Conservation (phyloP, 1,284 basidiomycete species). For the Stereum hirsutum region DNA sequence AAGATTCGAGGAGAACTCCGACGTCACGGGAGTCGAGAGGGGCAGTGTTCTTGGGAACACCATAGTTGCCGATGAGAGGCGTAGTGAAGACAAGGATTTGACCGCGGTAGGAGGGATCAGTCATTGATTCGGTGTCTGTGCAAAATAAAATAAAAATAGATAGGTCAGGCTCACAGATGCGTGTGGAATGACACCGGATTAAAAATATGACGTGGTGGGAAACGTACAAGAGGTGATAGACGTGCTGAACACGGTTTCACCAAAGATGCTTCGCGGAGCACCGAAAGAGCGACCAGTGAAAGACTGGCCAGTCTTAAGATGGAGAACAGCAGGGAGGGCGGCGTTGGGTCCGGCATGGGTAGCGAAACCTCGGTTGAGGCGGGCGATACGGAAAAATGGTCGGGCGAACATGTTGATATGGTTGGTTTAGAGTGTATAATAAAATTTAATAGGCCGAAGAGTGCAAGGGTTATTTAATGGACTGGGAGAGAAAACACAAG, state of each 20-base stretch:
- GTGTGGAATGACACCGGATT: not conserved
- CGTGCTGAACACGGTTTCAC: slow-evolving; percentile 98
- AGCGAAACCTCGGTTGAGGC: slow-evolving; percentile 51
- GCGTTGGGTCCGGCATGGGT: slow-evolving; percentile 42
- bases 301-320: slow-evolving; percentile 90
- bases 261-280: slow-evolving; percentile 80
- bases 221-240: slow-evolving; percentile 92
- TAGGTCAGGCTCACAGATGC: not conserved
- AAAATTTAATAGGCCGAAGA: no score
- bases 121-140: slow-evolving; percentile 97
- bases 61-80: slow-evolving; percentile 98
- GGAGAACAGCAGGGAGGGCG: slow-evolving; percentile 72
- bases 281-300: slow-evolving; percentile 91
- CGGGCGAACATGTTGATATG: slow-evolving; percentile 48
- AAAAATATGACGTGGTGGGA: not conserved
- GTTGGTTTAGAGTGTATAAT: no score
- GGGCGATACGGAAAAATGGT: slow-evolving; percentile 38
- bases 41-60: slow-evolving; percentile 80
- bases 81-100: slow-evolving; percentile 99
- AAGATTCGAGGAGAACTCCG: slow-evolving; percentile 87
- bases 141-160: not conserved
- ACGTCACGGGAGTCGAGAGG: slow-evolving; percentile 76
- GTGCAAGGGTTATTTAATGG: slow-evolving; percentile 37
- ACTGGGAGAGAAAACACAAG: slow-evolving; percentile 73
- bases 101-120: slow-evolving; percentile 96